phyloP scores from a whole-genome alignment of 148 eudicot species.

The Selenicereus undatus region DNA sequence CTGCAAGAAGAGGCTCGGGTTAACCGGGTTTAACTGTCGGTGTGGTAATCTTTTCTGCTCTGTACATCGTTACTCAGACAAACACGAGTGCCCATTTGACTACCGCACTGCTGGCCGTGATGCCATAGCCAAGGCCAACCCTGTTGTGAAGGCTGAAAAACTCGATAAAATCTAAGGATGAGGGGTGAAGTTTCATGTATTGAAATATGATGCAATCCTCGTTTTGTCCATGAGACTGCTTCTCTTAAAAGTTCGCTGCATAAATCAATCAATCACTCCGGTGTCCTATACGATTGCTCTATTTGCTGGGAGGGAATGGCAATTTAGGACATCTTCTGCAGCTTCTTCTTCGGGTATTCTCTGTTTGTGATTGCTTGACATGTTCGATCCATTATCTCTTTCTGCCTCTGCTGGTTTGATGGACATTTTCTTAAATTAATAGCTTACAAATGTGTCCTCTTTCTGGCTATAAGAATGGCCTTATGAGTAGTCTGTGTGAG shows the following conservation, averaged over 20 bases:
- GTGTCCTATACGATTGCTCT: conserved; percentile 18
- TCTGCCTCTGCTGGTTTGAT: conserved; percentile 28
- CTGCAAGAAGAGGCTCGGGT: conserved; percentile 56
- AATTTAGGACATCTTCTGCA: conserved; percentile 16
- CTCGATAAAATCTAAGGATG: conserved; percentile 33
- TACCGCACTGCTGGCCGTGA: conserved; percentile 45
- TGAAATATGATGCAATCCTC: conserved; percentile 16
- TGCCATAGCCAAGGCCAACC: conserved; percentile 58
- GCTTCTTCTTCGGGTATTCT: conserved; percentile 19
- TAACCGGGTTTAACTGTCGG: conserved; percentile 54
- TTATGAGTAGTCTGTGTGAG: conserved; percentile 15
- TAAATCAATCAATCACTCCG: neutral
- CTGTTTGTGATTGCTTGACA: conserved; percentile 19
- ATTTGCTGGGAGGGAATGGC: conserved; percentile 17
- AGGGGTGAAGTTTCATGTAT: conserved; percentile 20
- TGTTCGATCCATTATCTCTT: conserved; percentile 6
- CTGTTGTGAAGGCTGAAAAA: conserved; percentile 45
- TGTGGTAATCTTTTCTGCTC: conserved; percentile 55
- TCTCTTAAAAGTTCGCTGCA: conserved; percentile 25
- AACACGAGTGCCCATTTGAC: conserved; percentile 53
- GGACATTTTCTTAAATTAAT: conserved; percentile 44
- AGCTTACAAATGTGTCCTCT: conserved; percentile 18
- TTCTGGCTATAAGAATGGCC: conserved; percentile 10
- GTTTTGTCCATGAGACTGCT: conserved; percentile 17
- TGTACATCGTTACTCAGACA: conserved; percentile 53